Evolutionary conservation across 2,329 filamentous ascomycete genomes (phyloP).

Genomic region (Basipetospora sp.): DNA sequence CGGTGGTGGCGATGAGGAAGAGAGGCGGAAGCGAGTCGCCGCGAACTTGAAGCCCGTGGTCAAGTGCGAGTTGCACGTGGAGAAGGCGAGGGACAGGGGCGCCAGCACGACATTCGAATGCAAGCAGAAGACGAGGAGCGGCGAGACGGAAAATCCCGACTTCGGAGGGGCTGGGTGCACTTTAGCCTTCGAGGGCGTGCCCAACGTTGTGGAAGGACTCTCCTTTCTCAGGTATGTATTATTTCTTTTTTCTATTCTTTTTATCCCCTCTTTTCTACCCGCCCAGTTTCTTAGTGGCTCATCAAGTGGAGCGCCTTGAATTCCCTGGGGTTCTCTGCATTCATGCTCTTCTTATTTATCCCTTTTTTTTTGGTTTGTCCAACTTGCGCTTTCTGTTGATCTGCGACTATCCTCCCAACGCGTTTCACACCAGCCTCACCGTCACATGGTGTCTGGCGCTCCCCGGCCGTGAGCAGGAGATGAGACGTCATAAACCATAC

Average conservation of each 20-base stretch:
- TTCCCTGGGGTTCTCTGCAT: no score
- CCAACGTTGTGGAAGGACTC: conserved; percentile 50
- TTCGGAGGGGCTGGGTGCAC: conserved; percentile 38
- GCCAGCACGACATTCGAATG: conserved; percentile 29
- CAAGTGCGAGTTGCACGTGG: conserved; percentile 68
- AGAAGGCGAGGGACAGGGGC: conserved; percentile 29
- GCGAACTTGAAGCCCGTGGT: conserved; percentile 51
- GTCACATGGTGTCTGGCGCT: no score
- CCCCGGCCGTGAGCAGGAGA: no score
- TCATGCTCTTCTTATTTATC: no score
- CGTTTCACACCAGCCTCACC: no score
- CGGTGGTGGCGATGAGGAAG: not conserved
- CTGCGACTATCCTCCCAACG: not conserved
- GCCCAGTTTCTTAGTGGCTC: no score
- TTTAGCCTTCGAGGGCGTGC: conserved; percentile 44
- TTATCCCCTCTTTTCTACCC: no score
- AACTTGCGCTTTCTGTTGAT: conserved; percentile 1
- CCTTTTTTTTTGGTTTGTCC: no score
- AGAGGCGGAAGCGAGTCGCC: no score
- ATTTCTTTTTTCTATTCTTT: conserved; percentile 4
- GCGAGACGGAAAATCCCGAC: conserved; percentile 46
- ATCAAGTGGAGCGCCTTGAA: no score
- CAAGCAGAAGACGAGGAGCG: conserved; percentile 43
- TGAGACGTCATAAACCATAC: no score
- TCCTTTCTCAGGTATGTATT: conserved; percentile 55